Evolutionary conservation across 2,329 filamentous ascomycete genomes (phyloP), one percentile per base, ranked within the genome.

Genomic region (Metarhizium anisopliae): DNA sequence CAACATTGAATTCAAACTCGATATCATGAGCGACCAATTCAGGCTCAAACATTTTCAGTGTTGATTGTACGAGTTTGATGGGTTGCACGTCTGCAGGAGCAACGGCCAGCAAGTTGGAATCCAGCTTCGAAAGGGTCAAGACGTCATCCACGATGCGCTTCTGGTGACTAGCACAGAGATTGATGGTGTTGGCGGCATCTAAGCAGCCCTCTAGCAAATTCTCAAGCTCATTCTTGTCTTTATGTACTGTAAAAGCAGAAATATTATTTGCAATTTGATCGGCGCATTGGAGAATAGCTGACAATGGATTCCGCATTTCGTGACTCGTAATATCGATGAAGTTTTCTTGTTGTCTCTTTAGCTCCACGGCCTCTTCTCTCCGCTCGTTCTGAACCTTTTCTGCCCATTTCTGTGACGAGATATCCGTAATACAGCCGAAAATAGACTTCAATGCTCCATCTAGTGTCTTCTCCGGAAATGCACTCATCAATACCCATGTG

Each of bases 381-480:
- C 89, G 84, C 49, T 85, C 80, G 63, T 82, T 89, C 68, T 95
- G 89, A 38, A 90, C 83, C 50, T 86, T 84, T 68, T 95, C 90
- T 1, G 90, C 89, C 77, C 86, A 86, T 68, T 95, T 95, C 67
- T 94, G 89, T 54, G 87, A 82, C 18, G 87, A 90, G 60, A 95
- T 95, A 64, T 95, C 89, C 0, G 89, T 93, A 53, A 95, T 86
- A 64, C 85, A 88, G 53, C 87, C 88, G 62, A 92, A 91, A 2
- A 91, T 85, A 59, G 85, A 83, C 71, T 89, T 89, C 53, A 91
- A 76, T 32, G 75, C 73, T 3, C 86, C 87, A 32, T 81, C 73
- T 1, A 76, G 72, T 58, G 86, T 78, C 63, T 81, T 86, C 62
- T 92, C 87, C 0, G 87, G 87, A 61, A 87, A 90, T 0, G 86